A percentile compares a stretch with the other conserved stretches of the same genome.
Evolutionary conservation across 257 asterid species (phyloP).

Genomic region (Gentiana macrophylla): DNA sequence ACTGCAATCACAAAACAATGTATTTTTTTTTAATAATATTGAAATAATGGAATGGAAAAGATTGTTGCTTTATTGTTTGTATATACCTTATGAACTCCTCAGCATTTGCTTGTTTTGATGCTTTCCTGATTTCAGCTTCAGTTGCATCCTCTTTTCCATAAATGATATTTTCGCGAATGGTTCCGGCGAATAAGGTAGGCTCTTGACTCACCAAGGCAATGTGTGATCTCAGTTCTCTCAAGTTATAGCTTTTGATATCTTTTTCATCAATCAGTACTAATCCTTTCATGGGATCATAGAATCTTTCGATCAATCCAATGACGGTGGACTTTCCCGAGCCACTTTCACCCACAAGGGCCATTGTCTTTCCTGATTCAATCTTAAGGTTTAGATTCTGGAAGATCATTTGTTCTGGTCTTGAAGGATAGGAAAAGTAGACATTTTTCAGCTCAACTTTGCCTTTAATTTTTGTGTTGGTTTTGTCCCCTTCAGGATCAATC

Average conservation of each 20-base stretch:
- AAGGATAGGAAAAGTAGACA: constrained; percentile 50
- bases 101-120: constrained; percentile 61
- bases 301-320: constrained; percentile 56
- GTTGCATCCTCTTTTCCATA: constrained; percentile 46
- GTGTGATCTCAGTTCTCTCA: constrained; percentile 49
- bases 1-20: constrained; percentile 16
- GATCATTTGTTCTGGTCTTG: constrained; percentile 61
- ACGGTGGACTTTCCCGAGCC: constrained; percentile 80
- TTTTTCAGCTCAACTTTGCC: constrained; percentile 39
- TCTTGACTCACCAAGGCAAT: constrained; percentile 71
- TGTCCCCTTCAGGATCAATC: constrained; percentile 35
- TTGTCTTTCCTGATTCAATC: constrained; percentile 45
- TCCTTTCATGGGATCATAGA: constrained; percentile 64
- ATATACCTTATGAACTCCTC: constrained; percentile 60
- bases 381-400: constrained; percentile 45
- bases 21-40: too few relatives aligned
- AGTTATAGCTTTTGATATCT: constrained; percentile 44
- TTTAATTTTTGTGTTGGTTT: constrained; percentile 18
- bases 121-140: constrained; percentile 50
- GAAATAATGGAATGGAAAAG: not conserved
- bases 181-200: constrained; percentile 56
- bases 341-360: constrained; percentile 67
- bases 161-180: constrained; percentile 43
- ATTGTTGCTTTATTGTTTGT: not conserved
- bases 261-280: constrained; percentile 37